Evolutionary conservation across 148 eudicot genomes (phyloP).

Genomic region (Rhododendron griersonianum): DNA sequence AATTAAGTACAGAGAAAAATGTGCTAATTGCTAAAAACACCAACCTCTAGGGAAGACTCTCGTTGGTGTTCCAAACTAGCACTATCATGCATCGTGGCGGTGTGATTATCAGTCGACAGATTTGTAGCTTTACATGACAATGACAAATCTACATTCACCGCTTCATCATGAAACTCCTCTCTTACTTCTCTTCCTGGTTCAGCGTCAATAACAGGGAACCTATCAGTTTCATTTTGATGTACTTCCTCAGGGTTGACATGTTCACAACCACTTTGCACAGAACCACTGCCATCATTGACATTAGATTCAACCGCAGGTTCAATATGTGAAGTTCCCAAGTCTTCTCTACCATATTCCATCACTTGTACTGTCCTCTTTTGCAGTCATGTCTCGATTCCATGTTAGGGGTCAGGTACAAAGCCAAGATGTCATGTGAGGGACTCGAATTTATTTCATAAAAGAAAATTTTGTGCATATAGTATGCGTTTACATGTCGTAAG

Average conservation of each 20-base stretch:
- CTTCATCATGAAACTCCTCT: conserved; percentile 8
- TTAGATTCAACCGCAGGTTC: conserved; percentile 23
- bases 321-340: conserved; percentile 12
- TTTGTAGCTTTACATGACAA: conserved; percentile 12
- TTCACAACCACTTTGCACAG: neutral
- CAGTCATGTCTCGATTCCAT: no score
- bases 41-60: conserved; percentile 30
- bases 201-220: conserved; percentile 6
- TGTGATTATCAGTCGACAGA: conserved; percentile 1
- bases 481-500: no score
- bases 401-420: no score
- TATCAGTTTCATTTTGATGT: conserved; percentile 15
- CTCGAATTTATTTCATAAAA: no score
- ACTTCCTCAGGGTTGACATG: conserved; percentile 19
- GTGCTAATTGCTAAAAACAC: neutral
- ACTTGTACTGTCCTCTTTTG: neutral
- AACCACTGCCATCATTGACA: neutral
- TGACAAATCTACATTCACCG: conserved; percentile 5
- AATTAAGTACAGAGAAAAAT: neutral
- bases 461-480: no score
- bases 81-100: conserved; percentile 2
- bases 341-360: conserved; percentile 20
- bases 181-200: conserved; percentile 17
- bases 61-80: conserved; percentile 12
- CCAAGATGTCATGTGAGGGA: no score